These are phyloP conservation scores for Rhipidocladum racemiflorum DNA, from an alignment of 176 grass and related monocot genomes.

Conservation along the genomic window DNA sequence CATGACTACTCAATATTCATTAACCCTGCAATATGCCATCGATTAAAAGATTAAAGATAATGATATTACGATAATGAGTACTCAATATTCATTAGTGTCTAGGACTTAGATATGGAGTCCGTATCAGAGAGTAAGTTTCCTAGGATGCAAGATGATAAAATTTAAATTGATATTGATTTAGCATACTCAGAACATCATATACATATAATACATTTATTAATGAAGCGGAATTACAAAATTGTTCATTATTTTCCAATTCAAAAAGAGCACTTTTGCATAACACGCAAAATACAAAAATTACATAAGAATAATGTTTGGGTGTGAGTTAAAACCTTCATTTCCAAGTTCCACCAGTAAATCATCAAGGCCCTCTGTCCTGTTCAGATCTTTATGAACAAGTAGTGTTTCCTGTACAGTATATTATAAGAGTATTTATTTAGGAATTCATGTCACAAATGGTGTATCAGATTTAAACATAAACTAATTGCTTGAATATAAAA, in stretches of 20 bases:
- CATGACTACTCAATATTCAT: not conserved
- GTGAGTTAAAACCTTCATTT: conserved; percentile 55
- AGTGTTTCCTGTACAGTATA: conserved; percentile 79
- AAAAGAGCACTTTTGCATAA: not conserved
- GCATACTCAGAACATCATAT: not conserved
- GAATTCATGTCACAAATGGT: not conserved
- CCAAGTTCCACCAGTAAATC: conserved; percentile 78
- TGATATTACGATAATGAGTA: not conserved
- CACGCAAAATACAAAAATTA: not conserved
- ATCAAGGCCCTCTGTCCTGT: conserved; percentile 68
- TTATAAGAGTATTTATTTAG: not conserved
- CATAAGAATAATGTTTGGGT: not conserved
- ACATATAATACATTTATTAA: not conserved
- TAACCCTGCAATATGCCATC: not conserved
- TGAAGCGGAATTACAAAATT: not conserved
- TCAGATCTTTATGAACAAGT: conserved; percentile 88
- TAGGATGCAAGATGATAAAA: not conserved
- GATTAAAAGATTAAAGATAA: too few relatives aligned
- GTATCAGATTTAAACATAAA: conserved; percentile 3
- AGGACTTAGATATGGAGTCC: not conserved
- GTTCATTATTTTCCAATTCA: not conserved
- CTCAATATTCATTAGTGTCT: not conserved
- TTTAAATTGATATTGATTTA: not conserved
- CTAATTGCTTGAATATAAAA: not conserved
- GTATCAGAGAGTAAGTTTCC: not conserved